Evolutionary conservation across 1,139 yeast species (phyloP).

Genomic region (Scheffersomyces stambukii): DNA sequence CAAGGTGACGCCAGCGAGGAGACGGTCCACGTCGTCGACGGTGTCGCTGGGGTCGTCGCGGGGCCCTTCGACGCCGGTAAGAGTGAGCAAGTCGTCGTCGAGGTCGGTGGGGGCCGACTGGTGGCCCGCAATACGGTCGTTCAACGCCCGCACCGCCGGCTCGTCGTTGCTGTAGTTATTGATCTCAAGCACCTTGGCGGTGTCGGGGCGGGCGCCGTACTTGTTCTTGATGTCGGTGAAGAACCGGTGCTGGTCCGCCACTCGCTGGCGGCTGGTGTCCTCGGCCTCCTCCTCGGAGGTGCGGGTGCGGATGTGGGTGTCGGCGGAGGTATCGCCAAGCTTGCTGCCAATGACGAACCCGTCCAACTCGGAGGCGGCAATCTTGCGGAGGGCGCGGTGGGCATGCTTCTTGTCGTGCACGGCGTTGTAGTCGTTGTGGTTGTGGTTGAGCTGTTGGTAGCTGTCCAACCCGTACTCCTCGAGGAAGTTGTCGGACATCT

Average conservation of each 20-base stretch:
- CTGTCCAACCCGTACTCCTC: slow-evolving; percentile 39
- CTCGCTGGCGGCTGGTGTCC: slow-evolving; percentile 20
- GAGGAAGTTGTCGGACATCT: slow-evolving; percentile 30
- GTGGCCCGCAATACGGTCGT: slow-evolving; percentile 16
- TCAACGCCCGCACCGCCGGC: slow-evolving; percentile 23
- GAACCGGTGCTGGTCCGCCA: slow-evolving; percentile 24
- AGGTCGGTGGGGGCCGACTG: slow-evolving; percentile 1
- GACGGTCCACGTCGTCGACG: too few species aligned
- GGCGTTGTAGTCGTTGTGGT: slow-evolving; percentile 28
- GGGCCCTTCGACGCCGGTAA: too few species aligned
- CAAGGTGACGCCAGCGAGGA: too few species aligned
- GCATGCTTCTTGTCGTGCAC: slow-evolving; percentile 15
- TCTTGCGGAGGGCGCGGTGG: slow-evolving; percentile 15
- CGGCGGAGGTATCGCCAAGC: slow-evolving; percentile 3
- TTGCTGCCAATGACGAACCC: slow-evolving; percentile 35
- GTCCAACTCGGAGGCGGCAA: slow-evolving; percentile 25
- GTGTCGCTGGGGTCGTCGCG: too few species aligned
- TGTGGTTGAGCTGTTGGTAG: slow-evolving; percentile 23
- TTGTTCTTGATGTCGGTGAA: slow-evolving; percentile 26
- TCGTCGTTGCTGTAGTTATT: slow-evolving; percentile 29
- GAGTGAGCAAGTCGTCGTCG: slow-evolving; percentile 8
- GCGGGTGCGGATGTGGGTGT: slow-evolving; percentile 14
- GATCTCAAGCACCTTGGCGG: slow-evolving; percentile 31
- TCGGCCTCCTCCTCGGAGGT: slow-evolving; percentile 26
- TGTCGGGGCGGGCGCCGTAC: slow-evolving; percentile 15